These are phyloP conservation scores for Chaetomiaceae sp. DNA, from an alignment of 2,329 filamentous ascomycete species.

Conservation along the genomic window DNA sequence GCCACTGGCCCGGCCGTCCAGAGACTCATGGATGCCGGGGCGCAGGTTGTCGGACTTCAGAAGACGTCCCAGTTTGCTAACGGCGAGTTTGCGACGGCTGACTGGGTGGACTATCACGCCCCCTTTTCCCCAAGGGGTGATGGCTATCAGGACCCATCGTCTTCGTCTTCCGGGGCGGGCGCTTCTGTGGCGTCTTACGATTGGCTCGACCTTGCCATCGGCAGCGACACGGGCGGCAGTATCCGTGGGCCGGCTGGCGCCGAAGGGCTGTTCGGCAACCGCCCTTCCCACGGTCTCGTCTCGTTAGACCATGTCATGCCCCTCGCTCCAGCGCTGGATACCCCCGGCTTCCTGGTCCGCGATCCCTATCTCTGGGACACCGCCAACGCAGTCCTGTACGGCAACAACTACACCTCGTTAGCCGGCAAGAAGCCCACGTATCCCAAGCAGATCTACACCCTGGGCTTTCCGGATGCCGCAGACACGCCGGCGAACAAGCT, in stretches of 20 bases:
- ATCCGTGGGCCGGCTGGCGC: constrained; percentile 43
- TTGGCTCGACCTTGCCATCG: constrained; percentile 43
- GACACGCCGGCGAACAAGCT: constrained; percentile 21
- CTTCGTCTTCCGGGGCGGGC: constrained; percentile 41
- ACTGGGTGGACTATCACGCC: constrained; percentile 41
- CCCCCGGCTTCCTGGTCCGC: constrained; percentile 39
- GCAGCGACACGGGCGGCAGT: constrained; percentile 43
- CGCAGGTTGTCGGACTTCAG: constrained; percentile 34
- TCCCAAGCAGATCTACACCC: constrained; percentile 31
- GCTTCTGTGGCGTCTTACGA: constrained; percentile 39
- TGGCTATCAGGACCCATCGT: constrained; percentile 43
- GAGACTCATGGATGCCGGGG: constrained; percentile 55
- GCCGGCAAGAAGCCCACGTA: constrained; percentile 23
- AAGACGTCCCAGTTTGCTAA: constrained; percentile 45
- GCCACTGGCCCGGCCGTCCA: not conserved
- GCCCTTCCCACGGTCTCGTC: constrained; percentile 40
- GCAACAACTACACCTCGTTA: constrained; percentile 30
- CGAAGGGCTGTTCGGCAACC: constrained; percentile 43
- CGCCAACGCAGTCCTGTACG: constrained; percentile 27
- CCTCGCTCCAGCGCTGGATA: constrained; percentile 40
- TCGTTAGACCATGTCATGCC: constrained; percentile 40
- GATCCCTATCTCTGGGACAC: constrained; percentile 34
- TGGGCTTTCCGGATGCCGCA: constrained; percentile 27
- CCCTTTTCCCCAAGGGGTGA: constrained; percentile 46
- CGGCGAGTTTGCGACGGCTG: constrained; percentile 42